A percentile compares a stretch with the other conserved stretches of the same genome.
Evolutionary conservation across 2,329 filamentous ascomycete genomes (phyloP).

Genomic region (Cladosporium sp.): DNA sequence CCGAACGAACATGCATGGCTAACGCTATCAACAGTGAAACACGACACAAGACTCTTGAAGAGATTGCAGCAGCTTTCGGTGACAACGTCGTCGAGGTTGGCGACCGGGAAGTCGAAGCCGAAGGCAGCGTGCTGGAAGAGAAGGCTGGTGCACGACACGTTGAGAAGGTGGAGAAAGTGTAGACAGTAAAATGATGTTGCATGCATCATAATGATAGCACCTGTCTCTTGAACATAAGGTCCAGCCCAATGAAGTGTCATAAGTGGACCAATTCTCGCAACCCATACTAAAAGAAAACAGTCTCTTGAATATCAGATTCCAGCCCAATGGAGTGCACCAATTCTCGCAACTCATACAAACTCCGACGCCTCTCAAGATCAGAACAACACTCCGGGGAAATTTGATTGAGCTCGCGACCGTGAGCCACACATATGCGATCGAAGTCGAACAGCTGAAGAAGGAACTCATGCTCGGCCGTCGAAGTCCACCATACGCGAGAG

Average conservation of each 20-base stretch:
- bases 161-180: slow-evolving; percentile 14
- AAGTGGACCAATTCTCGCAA: too few species aligned
- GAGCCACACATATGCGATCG: neutral
- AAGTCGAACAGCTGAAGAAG: neutral
- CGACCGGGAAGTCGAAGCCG: slow-evolving; percentile 28
- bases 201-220: too few species aligned
- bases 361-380: neutral
- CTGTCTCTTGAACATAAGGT: too few species aligned
- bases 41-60: slow-evolving; percentile 33
- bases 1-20: neutral
- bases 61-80: slow-evolving; percentile 36
- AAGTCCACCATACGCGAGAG: too few species aligned
- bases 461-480: too few species aligned
- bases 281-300: neutral
- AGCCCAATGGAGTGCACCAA: neutral
- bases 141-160: slow-evolving; percentile 21
- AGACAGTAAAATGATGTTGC: neutral
- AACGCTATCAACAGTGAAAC: slow-evolving; percentile 26
- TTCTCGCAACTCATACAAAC: neutral
- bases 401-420: neutral
- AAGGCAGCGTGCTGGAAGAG: slow-evolving; percentile 27
- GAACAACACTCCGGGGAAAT: neutral
- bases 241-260: too few species aligned
- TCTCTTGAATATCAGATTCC: neutral
- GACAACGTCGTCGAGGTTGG: slow-evolving; percentile 34